Percentiles rank a stretch among this genome's conserved stretches.
Evolutionary conservation across 768 basidiomycete genomes (phyloP).

Genomic region (Gyrodon lividus): DNA sequence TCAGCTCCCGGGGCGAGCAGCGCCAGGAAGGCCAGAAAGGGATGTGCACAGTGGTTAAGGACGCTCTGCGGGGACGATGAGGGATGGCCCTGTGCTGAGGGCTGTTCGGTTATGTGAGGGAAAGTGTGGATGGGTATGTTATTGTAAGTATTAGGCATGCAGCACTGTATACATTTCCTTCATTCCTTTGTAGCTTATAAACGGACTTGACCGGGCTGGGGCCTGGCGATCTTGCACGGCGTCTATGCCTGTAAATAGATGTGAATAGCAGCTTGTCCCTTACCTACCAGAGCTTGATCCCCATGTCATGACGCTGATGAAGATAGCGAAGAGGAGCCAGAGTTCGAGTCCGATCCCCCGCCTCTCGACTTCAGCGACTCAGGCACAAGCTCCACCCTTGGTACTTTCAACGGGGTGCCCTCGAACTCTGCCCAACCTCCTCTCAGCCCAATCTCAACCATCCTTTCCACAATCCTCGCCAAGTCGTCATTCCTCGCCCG

Average conservation of each 20-base stretch:
- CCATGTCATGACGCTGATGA: neutral
- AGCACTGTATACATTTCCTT: neutral
- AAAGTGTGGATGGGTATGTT: constrained; percentile 7
- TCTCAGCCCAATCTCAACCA: constrained; percentile 66
- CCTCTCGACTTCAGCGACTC: neutral
- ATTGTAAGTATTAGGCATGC: constrained; percentile 9
- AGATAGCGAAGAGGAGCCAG: constrained; percentile 4
- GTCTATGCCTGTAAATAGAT: neutral
- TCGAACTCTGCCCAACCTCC: constrained; percentile 67
- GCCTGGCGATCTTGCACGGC: no score
- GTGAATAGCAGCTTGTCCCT: neutral
- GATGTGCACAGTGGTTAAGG: constrained; percentile 7
- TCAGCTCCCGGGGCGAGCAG: neutral
- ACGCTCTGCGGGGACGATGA: constrained; percentile 4
- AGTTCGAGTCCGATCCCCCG: neutral
- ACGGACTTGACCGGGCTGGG: neutral
- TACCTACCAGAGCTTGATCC: neutral
- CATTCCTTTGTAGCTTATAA: constrained; percentile 2
- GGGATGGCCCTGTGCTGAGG: constrained; percentile 8
- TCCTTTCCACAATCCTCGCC: constrained; percentile 58
- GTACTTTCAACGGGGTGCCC: constrained; percentile 52
- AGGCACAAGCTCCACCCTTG: constrained; percentile 39
- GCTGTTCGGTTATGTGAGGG: constrained; percentile 25
- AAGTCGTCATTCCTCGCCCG: constrained; percentile 58
- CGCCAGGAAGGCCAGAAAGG: neutral